phyloP scores from a whole-genome alignment of 768 basidiomycete species.

The Neoboletus brunneissimus region DNA sequence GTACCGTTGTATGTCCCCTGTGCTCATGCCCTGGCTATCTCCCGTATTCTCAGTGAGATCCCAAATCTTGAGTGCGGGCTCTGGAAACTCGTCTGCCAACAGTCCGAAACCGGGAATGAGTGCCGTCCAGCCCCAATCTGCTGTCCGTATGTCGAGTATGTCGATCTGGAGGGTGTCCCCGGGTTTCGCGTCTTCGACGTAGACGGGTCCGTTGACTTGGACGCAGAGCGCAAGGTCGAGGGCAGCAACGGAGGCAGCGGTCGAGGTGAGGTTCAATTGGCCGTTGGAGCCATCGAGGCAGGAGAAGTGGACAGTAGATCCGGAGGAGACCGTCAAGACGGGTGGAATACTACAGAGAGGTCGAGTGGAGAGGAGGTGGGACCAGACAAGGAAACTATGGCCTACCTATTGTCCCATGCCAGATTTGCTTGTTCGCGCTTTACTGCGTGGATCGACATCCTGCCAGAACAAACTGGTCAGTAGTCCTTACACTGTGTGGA shows the following conservation, averaged over 20 bases:
- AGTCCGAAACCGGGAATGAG: conserved; percentile 59
- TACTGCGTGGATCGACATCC: conserved; percentile 53
- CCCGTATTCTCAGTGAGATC: conserved; percentile 32
- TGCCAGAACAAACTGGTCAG: not conserved
- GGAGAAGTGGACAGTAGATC: conserved; percentile 54
- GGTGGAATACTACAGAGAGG: conserved; percentile 45
- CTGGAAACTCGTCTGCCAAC: conserved; percentile 52
- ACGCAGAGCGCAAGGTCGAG: conserved; percentile 49
- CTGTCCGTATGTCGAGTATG: conserved; percentile 49
- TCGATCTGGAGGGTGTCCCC: conserved; percentile 63
- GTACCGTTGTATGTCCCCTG: conserved; percentile 26
- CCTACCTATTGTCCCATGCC: conserved; percentile 60
- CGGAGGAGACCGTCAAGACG: conserved; percentile 47
- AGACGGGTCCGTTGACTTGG: conserved; percentile 61
- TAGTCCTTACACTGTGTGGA: not conserved
- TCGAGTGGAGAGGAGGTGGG: not conserved
- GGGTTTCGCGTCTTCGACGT: conserved; percentile 47
- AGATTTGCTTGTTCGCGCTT: conserved; percentile 52
- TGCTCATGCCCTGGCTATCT: not conserved
- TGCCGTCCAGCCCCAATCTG: conserved; percentile 64
- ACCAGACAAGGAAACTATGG: not conserved
- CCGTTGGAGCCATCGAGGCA: conserved; percentile 66
- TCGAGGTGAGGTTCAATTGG: conserved; percentile 48
- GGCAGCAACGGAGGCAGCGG: conserved; percentile 33
- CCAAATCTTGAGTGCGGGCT: conserved; percentile 55